Conservation (phyloP, 371 early-diverging fungal genomes). For the Globomyces sp. region DNA sequence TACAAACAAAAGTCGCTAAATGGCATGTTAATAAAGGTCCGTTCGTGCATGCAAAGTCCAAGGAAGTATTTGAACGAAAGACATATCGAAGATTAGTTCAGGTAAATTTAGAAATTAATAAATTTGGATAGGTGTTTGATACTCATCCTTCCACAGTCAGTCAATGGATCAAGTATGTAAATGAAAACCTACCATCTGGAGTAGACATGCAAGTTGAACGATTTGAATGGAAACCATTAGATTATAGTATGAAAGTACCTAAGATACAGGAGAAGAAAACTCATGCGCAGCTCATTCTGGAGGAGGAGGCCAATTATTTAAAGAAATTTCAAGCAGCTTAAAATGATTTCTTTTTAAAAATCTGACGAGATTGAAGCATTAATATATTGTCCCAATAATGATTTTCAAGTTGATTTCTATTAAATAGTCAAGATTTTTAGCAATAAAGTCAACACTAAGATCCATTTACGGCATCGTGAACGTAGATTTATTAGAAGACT, state of each 20-base stretch:
- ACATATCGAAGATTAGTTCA: constrained; percentile 83
- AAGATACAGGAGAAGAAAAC: constrained; percentile 75
- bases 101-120: constrained; percentile 6
- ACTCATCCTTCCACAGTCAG: constrained; percentile 69
- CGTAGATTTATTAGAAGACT: no score
- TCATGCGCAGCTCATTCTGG: constrained; percentile 66
- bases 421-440: no score
- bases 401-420: no score
- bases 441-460: no score
- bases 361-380: no score
- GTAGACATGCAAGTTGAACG: constrained; percentile 38
- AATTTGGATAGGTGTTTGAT: constrained; percentile 57
- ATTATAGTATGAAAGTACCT: constrained; percentile 11
- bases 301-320: constrained; percentile 30
- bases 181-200: constrained; percentile 40
- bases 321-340: not conserved
- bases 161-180: constrained; percentile 58
- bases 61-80: constrained; percentile 92
- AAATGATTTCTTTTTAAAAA: no score
- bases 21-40: constrained; percentile 93
- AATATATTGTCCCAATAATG: no score
- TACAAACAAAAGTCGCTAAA: constrained; percentile 75
- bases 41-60: constrained; percentile 95
- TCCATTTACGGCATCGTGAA: no score
- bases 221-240: constrained; percentile 31